A percentile compares a stretch with the other conserved stretches of the same genome.
These are phyloP conservation scores for Uronychia setigera DNA, from an alignment of 73 alveolate genomes.

Conservation along the genomic window DNA sequence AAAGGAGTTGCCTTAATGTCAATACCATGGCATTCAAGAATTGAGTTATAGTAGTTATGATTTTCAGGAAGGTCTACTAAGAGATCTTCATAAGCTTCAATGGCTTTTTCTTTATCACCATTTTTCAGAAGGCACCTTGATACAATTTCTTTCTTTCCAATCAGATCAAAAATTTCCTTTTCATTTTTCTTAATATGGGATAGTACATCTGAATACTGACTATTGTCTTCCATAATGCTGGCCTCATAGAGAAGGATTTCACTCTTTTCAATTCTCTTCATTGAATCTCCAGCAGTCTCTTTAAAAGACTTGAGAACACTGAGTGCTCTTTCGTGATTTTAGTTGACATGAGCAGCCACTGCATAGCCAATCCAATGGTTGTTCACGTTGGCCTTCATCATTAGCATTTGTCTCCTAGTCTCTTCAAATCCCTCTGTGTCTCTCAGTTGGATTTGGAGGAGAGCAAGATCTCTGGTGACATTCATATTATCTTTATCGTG, in stretches of 20 bases:
- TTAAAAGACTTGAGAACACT: slow-evolving; percentile 64
- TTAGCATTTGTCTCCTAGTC: slow-evolving; percentile 73
- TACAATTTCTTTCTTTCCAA: slow-evolving; percentile 37
- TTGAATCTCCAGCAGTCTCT: slow-evolving; percentile 48
- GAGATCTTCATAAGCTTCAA: slow-evolving; percentile 50
- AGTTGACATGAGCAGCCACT: slow-evolving; percentile 75
- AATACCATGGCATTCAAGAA: slow-evolving; percentile 24
- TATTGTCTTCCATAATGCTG: slow-evolving; percentile 65
- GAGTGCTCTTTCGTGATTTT: slow-evolving; percentile 80
- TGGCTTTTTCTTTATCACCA: slow-evolving; percentile 60
- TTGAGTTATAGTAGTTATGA: slow-evolving; percentile 40
- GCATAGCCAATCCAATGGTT: slow-evolving; percentile 87
- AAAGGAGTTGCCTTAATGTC: neutral
- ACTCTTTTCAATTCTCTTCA: slow-evolving; percentile 48
- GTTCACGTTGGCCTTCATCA: slow-evolving; percentile 67
- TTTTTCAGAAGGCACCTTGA: slow-evolving; percentile 36
- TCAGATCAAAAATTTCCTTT: slow-evolving; percentile 57
- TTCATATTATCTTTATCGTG: slow-evolving; percentile 85
- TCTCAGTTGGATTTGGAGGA: slow-evolving; percentile 84
- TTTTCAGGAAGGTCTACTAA: slow-evolving; percentile 55
- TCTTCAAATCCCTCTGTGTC: slow-evolving; percentile 85
- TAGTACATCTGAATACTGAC: slow-evolving; percentile 60
- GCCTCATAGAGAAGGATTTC: slow-evolving; percentile 72
- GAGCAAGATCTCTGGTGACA: slow-evolving; percentile 85
- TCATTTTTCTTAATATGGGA: slow-evolving; percentile 51